Percentiles rank a stretch among this genome's conserved stretches.
These are phyloP conservation scores for Termitomyces sp. DNA, from an alignment of 768 basidiomycete genomes.

Conservation along the genomic window DNA sequence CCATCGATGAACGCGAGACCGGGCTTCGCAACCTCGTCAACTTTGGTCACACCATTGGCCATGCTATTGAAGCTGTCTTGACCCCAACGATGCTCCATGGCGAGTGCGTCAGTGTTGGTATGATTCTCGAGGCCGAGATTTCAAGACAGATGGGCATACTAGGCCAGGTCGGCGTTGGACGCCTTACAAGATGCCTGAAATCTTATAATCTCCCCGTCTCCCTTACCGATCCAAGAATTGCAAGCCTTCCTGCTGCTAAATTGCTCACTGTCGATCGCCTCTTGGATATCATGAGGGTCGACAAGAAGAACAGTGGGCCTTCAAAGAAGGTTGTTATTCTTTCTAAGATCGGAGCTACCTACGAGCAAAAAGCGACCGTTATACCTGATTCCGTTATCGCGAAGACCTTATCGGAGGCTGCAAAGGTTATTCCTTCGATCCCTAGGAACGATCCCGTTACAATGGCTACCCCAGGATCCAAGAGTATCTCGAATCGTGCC, in stretches of 20 bases:
- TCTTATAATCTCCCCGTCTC: slow-evolving; percentile 89
- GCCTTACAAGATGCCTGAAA: slow-evolving; percentile 81
- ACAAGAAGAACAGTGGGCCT: slow-evolving; percentile 95
- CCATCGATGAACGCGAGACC: slow-evolving; percentile 93
- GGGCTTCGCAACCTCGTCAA: slow-evolving; percentile 98
- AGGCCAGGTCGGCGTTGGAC: slow-evolving; percentile 87
- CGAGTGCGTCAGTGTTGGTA: slow-evolving; percentile 93
- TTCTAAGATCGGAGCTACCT: slow-evolving; percentile 84
- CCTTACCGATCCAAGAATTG: slow-evolving; percentile 72
- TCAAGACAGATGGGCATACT: slow-evolving; percentile 85
- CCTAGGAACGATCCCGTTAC: slow-evolving; percentile 53
- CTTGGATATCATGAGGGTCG: slow-evolving; percentile 90
- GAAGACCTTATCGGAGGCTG: slow-evolving; percentile 78
- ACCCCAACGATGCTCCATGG: slow-evolving; percentile 94
- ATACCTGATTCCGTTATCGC: slow-evolving; percentile 78
- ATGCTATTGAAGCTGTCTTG: slow-evolving; percentile 95
- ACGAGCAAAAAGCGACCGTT: slow-evolving; percentile 86
- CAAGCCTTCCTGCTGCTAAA: slow-evolving; percentile 62
- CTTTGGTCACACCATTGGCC: slow-evolving; percentile 97
- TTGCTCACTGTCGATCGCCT: slow-evolving; percentile 74
- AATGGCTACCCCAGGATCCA: slow-evolving; percentile 94
- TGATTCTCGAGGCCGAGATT: slow-evolving; percentile 95
- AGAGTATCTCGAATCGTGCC: slow-evolving; percentile 94
- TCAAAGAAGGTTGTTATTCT: slow-evolving; percentile 94
- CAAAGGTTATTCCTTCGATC: slow-evolving; percentile 62